phyloP scores from a whole-genome alignment of 805 yeast species.

The Cyberlindnera nakhonratchasimensis region DNA sequence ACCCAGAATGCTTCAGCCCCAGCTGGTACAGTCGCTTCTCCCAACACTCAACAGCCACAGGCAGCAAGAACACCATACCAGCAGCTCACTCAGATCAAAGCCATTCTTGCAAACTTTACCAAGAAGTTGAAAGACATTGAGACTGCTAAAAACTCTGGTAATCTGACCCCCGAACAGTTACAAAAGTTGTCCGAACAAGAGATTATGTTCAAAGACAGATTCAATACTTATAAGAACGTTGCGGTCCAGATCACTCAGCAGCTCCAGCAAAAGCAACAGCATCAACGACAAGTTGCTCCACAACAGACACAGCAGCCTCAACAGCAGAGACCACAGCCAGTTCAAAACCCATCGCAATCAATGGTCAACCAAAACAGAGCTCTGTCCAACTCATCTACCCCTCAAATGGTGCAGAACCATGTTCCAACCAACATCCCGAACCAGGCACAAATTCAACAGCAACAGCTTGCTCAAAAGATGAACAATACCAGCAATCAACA shows the following conservation, averaged over 20 bases:
- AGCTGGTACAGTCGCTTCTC: slow-evolving; percentile 5
- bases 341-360: slow-evolving; percentile 16
- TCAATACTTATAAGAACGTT: slow-evolving; percentile 47
- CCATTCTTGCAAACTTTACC: slow-evolving; percentile 46
- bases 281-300: slow-evolving; percentile 15
- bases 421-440: slow-evolving; percentile 19
- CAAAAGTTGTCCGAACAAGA: slow-evolving; percentile 47
- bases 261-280: slow-evolving; percentile 14
- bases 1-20: slow-evolving; percentile 10
- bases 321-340: slow-evolving; percentile 23
- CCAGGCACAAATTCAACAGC: slow-evolving; percentile 19
- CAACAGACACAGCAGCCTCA: slow-evolving; percentile 18
- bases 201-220: slow-evolving; percentile 42
- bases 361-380: slow-evolving; percentile 8
- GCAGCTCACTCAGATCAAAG: slow-evolving; percentile 42
- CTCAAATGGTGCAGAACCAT: slow-evolving; percentile 10
- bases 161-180: slow-evolving; percentile 42
- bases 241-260: slow-evolving; percentile 28
- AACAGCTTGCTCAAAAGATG: slow-evolving; percentile 25
- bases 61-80: slow-evolving; percentile 22
- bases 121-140: slow-evolving; percentile 49
- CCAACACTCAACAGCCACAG: slow-evolving; percentile 9
- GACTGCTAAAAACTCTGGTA: slow-evolving; percentile 42
- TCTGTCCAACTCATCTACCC: slow-evolving; percentile 5
- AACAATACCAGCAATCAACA: slow-evolving; percentile 25